Base-by-base conservation (phyloP, 805 yeast genomes). In the Teunomyces cretensis region DNA sequence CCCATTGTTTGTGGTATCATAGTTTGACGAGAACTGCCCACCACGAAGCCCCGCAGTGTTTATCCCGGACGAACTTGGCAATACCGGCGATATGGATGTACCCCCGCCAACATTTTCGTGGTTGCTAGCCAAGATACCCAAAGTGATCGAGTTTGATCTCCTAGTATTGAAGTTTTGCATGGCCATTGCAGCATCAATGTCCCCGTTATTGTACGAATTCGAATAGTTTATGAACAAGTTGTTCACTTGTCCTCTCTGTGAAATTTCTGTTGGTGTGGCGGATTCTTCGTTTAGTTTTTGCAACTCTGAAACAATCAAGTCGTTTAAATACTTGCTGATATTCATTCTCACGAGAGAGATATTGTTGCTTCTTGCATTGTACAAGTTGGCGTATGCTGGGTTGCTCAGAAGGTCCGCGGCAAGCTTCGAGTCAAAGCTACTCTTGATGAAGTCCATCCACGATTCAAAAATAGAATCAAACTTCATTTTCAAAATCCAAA, bases 401-500 rank as follows among this genome's bases (percentile, higher is more conserved):
- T 35, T 35, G 15, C 22, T 35, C 26, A 35, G 38, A 35, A 35
- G 17, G 26, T 35, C 35, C 24, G 42, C 8, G 11, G 33, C 28
- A 30, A 40, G 39, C 41, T 39, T 43, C 14, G 37, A 19, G 30
- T n/a, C 33, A 28, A 43, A 43, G n/a, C 41, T 44, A 14, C 30
- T 27, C 26, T 50, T 51, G 30, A 55, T 41, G 19, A 53, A 53
- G 15, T 50, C 49, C 36, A 62, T 31, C 68, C 68, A 64, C 15
- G 50, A 46, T 16, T 59, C 64, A 37, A 60, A 50, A 35, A 53
- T 54, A n/a, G 52, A 40, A 43, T 58, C 61, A 24, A 60, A 38
- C 33, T 58, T 60, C 39, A 50, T 36, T 35, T 60, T 60, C 14
- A 60, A 42, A 13, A 50, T 45, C 62, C 61, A 54, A 40, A 56